phyloP scores from a whole-genome alignment of 192 early-diverging fungal genomes.

The Podila verticillata region DNA sequence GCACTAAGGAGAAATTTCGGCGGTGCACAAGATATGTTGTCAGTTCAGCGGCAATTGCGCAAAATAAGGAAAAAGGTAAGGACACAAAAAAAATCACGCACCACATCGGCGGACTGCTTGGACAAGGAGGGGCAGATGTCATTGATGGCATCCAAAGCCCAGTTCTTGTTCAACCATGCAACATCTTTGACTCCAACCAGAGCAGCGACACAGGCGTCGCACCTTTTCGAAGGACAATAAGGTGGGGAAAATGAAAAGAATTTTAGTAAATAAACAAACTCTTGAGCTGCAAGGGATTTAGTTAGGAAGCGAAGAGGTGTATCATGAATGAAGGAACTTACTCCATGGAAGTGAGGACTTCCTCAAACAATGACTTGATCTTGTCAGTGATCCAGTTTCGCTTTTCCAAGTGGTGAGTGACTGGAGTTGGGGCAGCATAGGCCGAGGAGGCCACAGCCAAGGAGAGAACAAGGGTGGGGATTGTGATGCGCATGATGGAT shows the following conservation, averaged over 20 bases:
- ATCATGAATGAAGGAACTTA: neutral
- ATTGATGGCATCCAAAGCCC: conserved; percentile 42
- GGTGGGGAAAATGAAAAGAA: neutral
- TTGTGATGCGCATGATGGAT: conserved; percentile 21
- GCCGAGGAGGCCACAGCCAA: conserved; percentile 22
- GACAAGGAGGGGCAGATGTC: conserved; percentile 46
- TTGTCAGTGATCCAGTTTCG: conserved; percentile 25
- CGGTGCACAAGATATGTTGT: neutral
- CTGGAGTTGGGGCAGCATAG: conserved; percentile 33
- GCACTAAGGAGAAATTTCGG: conserved; percentile 30
- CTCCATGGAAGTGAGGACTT: conserved; percentile 33
- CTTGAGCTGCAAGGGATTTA: neutral
- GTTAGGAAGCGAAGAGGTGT: no score
- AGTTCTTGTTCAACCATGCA: conserved; percentile 53
- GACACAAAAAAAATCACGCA: conserved; percentile 12
- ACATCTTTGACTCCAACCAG: conserved; percentile 55
- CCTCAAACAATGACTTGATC: conserved; percentile 20
- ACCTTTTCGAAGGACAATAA: conserved; percentile 16
- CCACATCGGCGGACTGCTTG: conserved; percentile 50
- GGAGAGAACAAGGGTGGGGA: conserved; percentile 31
- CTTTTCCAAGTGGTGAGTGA: conserved; percentile 28
- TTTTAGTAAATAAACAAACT: neutral
- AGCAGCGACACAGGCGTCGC: conserved; percentile 56
- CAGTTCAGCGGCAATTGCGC: neutral
- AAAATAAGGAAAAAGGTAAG: neutral